phyloP scores from a whole-genome alignment of 208 protist genomes.

The Wallacemonas collosoma region DNA sequence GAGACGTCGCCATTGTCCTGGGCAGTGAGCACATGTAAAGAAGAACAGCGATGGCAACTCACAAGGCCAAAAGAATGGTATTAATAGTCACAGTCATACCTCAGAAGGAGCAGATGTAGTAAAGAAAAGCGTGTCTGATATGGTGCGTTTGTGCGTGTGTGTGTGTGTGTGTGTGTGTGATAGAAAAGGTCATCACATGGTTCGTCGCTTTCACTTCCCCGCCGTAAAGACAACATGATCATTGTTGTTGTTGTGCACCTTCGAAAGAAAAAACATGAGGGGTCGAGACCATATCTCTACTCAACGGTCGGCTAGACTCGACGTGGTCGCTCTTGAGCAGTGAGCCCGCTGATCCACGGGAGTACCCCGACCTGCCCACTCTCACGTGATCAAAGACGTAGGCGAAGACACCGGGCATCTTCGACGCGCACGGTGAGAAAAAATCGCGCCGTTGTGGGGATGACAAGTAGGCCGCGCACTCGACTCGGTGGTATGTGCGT shows the following conservation, averaged over 20 bases:
- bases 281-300: background rate
- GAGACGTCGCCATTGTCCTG: background rate
- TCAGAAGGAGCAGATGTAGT: too few species aligned
- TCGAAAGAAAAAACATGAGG: background rate
- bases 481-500: too few species aligned
- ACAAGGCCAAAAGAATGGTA: background rate
- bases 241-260: background rate
- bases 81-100: background rate
- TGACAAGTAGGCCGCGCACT: too few species aligned
- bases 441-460: background rate
- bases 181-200: too few species aligned
- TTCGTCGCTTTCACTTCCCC: too few species aligned
- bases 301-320: background rate
- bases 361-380: background rate
- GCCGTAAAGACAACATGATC: too few species aligned
- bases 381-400: background rate
- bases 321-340: background rate
- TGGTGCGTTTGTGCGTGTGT: too few species aligned
- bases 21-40: background rate
- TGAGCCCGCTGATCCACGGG: background rate
- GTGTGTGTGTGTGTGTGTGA: too few species aligned
- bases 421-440: background rate
- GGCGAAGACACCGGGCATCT: background rate
- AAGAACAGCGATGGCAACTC: background rate
- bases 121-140: too few species aligned